Evolutionary conservation across 169 alveolate species (phyloP).

Genomic region (Plasmodium gaboni): DNA sequence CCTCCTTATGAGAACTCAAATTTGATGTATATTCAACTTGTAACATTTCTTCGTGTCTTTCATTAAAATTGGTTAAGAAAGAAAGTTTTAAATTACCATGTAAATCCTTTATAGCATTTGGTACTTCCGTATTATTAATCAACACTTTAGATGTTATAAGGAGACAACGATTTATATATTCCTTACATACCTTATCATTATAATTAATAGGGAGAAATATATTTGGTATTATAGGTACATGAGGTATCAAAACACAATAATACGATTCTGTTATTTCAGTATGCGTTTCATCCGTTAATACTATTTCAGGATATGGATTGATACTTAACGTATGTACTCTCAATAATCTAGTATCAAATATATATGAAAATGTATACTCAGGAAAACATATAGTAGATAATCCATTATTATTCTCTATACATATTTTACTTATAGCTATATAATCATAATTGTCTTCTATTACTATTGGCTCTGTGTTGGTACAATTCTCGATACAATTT

Average conservation of each 20-base stretch:
- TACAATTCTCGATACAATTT: constrained; percentile 6
- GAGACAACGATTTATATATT: constrained; percentile 37
- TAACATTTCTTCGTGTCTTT: constrained; percentile 69
- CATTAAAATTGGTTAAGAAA: constrained; percentile 53
- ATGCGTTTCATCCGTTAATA: constrained; percentile 3
- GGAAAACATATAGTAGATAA: constrained; percentile 42
- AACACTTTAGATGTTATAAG: constrained; percentile 26
- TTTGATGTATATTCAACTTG: constrained; percentile 1
- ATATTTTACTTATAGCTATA: constrained; percentile 41
- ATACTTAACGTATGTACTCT: constrained; percentile 42
- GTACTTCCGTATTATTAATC: not conserved
- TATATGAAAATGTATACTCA: constrained; percentile 21
- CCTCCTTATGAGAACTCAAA: not conserved
- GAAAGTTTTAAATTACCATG: constrained; percentile 12
- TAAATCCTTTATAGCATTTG: not conserved
- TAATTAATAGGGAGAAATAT: constrained; percentile 3
- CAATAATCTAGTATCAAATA: constrained; percentile 59
- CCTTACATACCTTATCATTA: constrained; percentile 44
- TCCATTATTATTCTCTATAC: constrained; percentile 18
- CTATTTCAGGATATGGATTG: constrained; percentile 65
- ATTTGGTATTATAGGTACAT: constrained; percentile 9
- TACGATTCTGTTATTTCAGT: constrained; percentile 14
- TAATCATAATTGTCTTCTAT: constrained; percentile 50
- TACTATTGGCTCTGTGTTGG: constrained; percentile 37
- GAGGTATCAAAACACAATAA: constrained; percentile 16